phyloP scores from a whole-genome alignment of 306 rosid species.

The Cucumis cinereus region DNA sequence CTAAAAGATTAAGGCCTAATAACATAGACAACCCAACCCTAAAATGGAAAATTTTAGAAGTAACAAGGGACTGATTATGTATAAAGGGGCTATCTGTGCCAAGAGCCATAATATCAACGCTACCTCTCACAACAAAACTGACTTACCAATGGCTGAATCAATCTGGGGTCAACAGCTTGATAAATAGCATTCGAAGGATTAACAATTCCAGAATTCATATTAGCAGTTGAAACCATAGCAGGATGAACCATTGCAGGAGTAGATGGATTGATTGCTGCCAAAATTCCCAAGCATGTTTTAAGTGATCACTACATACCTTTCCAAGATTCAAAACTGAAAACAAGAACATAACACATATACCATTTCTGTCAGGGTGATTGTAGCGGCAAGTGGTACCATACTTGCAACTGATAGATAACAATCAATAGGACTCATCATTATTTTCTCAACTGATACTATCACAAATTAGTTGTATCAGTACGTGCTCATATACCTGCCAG shows the following conservation, averaged over 20 bases:
- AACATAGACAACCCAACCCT: background rate
- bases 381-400: slow-evolving; percentile 84
- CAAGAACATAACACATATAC: slow-evolving; percentile 32
- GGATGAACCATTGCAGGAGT: slow-evolving; percentile 45
- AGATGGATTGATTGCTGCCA: slow-evolving; percentile 46
- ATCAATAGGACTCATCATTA: slow-evolving; percentile 8
- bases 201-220: slow-evolving; percentile 51
- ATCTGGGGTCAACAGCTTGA: slow-evolving; percentile 60
- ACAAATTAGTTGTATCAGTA: slow-evolving; percentile 1
- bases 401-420: slow-evolving; percentile 65
- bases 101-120: background rate
- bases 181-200: slow-evolving; percentile 59
- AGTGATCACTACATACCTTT: background rate
- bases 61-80: background rate
- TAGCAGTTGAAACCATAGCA: slow-evolving; percentile 39
- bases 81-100: background rate
- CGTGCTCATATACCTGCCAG: slow-evolving; percentile 60
- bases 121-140: background rate
- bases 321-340: slow-evolving; percentile 13
- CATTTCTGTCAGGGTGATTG: slow-evolving; percentile 81
- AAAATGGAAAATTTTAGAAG: background rate
- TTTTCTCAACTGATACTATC: background rate
- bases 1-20: background rate
- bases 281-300: background rate
- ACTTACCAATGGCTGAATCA: slow-evolving; percentile 64